A percentile compares a stretch with the other conserved stretches of the same genome.
phyloP scores from a whole-genome alignment of 352 stramenopile genomes.

The Pythium guiyangense region DNA sequence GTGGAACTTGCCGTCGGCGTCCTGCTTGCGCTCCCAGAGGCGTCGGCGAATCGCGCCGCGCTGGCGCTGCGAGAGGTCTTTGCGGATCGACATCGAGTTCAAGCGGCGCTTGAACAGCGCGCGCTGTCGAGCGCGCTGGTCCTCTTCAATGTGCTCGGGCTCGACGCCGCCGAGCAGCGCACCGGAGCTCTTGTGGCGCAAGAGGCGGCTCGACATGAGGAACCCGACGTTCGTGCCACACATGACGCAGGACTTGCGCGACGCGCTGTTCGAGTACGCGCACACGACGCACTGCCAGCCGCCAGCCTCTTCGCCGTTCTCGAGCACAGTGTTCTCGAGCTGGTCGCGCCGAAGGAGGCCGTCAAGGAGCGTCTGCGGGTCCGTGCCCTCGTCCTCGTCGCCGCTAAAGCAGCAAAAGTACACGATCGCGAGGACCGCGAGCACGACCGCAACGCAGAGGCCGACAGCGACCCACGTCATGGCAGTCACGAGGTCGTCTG shows the following conservation, averaged over 20 bases:
- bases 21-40: conserved; percentile 58
- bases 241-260: conserved; percentile 52
- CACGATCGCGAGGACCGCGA: conserved; percentile 22
- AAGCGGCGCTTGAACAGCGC: conserved; percentile 65
- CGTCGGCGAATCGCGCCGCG: conserved; percentile 58
- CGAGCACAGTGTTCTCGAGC: conserved; percentile 45
- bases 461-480: conserved; percentile 35
- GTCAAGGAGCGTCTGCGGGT: conserved; percentile 34
- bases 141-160: conserved; percentile 24
- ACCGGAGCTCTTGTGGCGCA: conserved; percentile 50
- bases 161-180: conserved; percentile 40
- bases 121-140: conserved; percentile 38
- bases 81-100: conserved; percentile 55
- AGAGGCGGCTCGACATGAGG: conserved; percentile 26
- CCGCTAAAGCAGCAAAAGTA: conserved; percentile 48
- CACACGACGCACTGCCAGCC: conserved; percentile 74
- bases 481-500: conserved; percentile 22
- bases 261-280: conserved; percentile 42
- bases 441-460: conserved; percentile 24
- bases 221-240: conserved; percentile 41
- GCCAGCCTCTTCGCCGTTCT: conserved; percentile 36
- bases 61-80: conserved; percentile 64
- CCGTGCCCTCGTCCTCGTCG: conserved; percentile 11
- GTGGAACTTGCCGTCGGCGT: conserved; percentile 62
- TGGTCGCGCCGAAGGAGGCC: conserved; percentile 58